Evolutionary conservation across 2,329 filamentous ascomycete species (phyloP), one percentile per base, ranked within the genome.

Genomic region (Fusarium oligoseptatum): DNA sequence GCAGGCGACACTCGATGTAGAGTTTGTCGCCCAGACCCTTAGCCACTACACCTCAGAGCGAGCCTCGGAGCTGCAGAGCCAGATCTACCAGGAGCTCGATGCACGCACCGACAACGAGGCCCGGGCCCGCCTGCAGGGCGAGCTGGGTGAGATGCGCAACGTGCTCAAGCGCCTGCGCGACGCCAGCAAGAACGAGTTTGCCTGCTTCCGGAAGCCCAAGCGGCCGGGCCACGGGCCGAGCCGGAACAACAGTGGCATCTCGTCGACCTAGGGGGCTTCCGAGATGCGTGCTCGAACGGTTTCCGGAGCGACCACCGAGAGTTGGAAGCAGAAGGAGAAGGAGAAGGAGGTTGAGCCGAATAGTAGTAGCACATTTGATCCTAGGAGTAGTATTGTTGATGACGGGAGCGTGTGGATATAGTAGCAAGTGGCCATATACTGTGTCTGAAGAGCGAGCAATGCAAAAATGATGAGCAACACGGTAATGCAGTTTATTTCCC

Each of bases 1-100:
- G 92, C 97, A 99, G 84, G 97, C 97, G 2, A 99, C 97, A 0
- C 90, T 99, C 1, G 97, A 99, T 80, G 95, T 98, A 2, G 97
- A 99, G 83, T 98, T 99, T 80, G 92, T 98, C 67, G 94, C 95
- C 1, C 97, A 99, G 85, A 98, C 96, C 6, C 88, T 99, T 37
- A 94, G 91, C 70, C 92, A 95, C 76, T 99, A 97, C 83, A 97
- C 94, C 0, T 97, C 94, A 0, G 93, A 97, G 67, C 89, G 91
- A 60, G 94, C 95, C 4, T 92, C 91, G 9, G 91, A 95, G 80
- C 88, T 94, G 15, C 97, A 98, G 85, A 93, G 93, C 77, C 91
- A 95, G 81, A 96, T 99, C 57, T 99, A 98, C 83, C 91, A 97
- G 74, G 95, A 97, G 81, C 86, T 99, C 17, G 97, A 99, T 81